Base-by-base conservation (phyloP, 352 stramenopile genomes). In the Globisporangium mamillatum region DNA sequence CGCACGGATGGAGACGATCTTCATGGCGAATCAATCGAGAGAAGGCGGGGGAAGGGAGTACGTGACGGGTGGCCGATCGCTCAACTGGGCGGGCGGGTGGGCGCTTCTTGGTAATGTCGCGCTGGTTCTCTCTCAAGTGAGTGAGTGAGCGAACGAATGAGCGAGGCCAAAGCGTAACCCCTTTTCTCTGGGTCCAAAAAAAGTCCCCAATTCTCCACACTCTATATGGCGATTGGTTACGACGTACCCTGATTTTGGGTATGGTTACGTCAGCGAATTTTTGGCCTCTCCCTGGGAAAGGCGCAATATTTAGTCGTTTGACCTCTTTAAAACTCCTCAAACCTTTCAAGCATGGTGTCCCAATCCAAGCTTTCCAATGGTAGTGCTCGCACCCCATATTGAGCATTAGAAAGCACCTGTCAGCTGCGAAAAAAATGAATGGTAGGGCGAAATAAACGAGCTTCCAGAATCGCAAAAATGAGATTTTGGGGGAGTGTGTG, bases 1-100 rank as follows among this genome's bases (percentile, higher is more conserved):
- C 84, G 67, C 64, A 93, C 87, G 81, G 73, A 95, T 93, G 34
- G 87, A 81, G 54, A 95, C 83, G 77, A 95, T 91, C 82, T 95
- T 95, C 84, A 95, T 93, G 72, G 65, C 38, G 59, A 24, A 14
- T 24, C 2, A 9, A 25, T 25, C 4, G 18, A 25, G 59, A 24
- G 32, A 25, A 52, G 41, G 16, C 16, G 7, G 59, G 2, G 2
- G 36, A 48, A 54, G n/a, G 38, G 16, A 16, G 16, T 54, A 24
- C 46, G 59, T 32, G 59, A 44, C n/a, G 36, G 44, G 44, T 24
- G 44, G 44, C 18, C 16, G 44, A 52, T 52, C 44, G 44, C 8
- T 24, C 44, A 24, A 24, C 6, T 52, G 18, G 44, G 44, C 44
- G 18, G 18, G 41, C 41, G 41, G 41, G 44, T 18, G 16, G 44